phyloP scores from a whole-genome alignment of 768 basidiomycete species.

The Terana coerulea region DNA sequence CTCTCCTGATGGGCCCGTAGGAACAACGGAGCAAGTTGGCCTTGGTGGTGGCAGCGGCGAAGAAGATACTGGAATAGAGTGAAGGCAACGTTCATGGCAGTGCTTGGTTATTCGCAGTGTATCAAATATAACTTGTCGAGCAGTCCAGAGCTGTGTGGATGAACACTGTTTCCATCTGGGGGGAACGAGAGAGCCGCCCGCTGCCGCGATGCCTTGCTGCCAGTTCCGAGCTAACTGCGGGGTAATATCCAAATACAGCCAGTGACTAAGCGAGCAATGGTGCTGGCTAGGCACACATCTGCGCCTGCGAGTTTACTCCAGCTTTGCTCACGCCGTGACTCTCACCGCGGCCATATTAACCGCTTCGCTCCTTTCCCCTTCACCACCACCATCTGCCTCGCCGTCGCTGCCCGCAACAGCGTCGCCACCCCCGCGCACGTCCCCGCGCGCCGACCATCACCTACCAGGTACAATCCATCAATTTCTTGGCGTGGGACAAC shows the following conservation, averaged over 20 bases:
- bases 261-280: no score
- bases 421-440: constrained; percentile 4
- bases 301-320: background rate
- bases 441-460: background rate
- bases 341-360: constrained; percentile 4
- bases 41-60: constrained; percentile 35
- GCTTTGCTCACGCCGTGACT: constrained; percentile 3
- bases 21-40: constrained; percentile 35
- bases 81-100: background rate
- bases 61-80: constrained; percentile 28
- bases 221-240: no score
- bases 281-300: background rate
- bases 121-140: no score
- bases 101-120: no score
- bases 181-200: no score
- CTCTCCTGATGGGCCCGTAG: constrained; percentile 13
- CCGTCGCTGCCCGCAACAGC: background rate
- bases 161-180: no score
- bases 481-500: constrained; percentile 24
- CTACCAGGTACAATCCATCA: constrained; percentile 10
- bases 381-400: background rate
- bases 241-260: no score
- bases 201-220: no score
- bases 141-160: no score
- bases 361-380: constrained; percentile 1